A percentile compares a stretch with the other conserved stretches of the same genome.
phyloP scores from a whole-genome alignment of 139 green algal species.

The Monoraphidium neglectum region DNA sequence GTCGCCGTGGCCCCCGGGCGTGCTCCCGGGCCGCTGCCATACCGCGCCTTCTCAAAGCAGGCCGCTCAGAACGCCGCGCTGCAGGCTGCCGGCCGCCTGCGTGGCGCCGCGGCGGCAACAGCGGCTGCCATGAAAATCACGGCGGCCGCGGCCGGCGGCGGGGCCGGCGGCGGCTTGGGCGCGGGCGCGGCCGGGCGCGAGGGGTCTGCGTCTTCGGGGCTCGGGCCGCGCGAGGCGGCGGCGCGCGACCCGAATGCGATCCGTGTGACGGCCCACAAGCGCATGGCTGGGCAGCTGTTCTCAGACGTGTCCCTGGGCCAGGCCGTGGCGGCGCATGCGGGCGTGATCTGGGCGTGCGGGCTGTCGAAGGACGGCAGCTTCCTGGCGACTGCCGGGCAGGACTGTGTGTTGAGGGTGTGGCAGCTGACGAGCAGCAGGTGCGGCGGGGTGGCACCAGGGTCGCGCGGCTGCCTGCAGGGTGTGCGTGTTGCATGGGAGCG shows the following conservation, averaged over 20 bases:
- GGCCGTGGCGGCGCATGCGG: constrained; percentile 7
- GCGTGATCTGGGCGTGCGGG: constrained; percentile 77
- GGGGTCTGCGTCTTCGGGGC: neutral
- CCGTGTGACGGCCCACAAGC: constrained; percentile 23
- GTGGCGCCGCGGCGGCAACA: too few relatives aligned
- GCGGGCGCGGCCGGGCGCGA: neutral
- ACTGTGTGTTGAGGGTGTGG: constrained; percentile 79
- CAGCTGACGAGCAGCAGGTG: constrained; percentile 46
- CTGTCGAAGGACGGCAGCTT: constrained; percentile 75
- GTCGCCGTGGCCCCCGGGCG: too few relatives aligned
- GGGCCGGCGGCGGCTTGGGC: neutral
- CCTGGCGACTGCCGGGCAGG: constrained; percentile 87
- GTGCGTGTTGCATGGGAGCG: too few relatives aligned
- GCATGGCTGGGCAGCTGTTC: neutral
- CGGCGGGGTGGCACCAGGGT: neutral
- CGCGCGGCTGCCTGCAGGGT: neutral
- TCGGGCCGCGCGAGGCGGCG: neutral
- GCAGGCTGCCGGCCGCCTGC: too few relatives aligned
- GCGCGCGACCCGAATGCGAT: neutral
- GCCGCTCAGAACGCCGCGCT: too few relatives aligned
- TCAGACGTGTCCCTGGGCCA: constrained; percentile 19
- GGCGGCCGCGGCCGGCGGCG: neutral
- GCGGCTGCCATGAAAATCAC: too few relatives aligned
- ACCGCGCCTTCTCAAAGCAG: too few relatives aligned
- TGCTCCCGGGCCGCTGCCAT: too few relatives aligned